Conservation (phyloP, 306 rosid genomes). For the Senna tora region DNA sequence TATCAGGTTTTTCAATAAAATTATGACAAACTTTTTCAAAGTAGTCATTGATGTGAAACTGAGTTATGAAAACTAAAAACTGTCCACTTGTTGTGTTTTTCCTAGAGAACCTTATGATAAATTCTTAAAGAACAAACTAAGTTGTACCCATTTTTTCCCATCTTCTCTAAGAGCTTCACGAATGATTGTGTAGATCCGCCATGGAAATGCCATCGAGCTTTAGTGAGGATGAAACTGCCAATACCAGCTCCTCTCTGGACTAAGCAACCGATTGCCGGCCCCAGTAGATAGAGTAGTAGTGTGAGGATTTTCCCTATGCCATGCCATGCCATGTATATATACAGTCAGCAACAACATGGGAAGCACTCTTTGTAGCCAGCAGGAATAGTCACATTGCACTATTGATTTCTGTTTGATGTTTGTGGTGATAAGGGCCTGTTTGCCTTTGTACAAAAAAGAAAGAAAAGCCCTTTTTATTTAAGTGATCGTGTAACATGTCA, state of each 20-base stretch:
- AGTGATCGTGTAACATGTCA: constrained; percentile 42
- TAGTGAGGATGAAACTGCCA: constrained; percentile 91
- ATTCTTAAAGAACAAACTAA: background rate
- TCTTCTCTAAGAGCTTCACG: constrained; percentile 37
- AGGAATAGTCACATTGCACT: background rate
- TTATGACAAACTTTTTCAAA: background rate
- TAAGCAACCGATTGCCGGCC: constrained; percentile 39
- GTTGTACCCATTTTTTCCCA: background rate
- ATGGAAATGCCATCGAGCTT: constrained; percentile 79
- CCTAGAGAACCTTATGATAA: too few species aligned
- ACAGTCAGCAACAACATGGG: constrained; percentile 48
- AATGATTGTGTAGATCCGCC: constrained; percentile 57
- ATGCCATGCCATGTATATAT: constrained; percentile 44
- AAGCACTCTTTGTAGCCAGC: constrained; percentile 37
- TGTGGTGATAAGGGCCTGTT: constrained; percentile 45
- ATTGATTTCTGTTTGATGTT: constrained; percentile 36
- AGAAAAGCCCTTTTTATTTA: background rate
- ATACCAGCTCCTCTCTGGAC: constrained; percentile 73
- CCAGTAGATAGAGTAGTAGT: constrained; percentile 32
- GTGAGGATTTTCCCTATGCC: constrained; percentile 36
- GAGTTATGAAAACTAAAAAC: too few species aligned
- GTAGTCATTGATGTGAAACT: background rate
- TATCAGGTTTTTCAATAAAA: background rate
- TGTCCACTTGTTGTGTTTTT: too few species aligned
- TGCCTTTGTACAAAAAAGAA: constrained; percentile 47